Evolutionary conservation across 2,329 filamentous ascomycete genomes (phyloP).

Genomic region (Drechslera avenae): DNA sequence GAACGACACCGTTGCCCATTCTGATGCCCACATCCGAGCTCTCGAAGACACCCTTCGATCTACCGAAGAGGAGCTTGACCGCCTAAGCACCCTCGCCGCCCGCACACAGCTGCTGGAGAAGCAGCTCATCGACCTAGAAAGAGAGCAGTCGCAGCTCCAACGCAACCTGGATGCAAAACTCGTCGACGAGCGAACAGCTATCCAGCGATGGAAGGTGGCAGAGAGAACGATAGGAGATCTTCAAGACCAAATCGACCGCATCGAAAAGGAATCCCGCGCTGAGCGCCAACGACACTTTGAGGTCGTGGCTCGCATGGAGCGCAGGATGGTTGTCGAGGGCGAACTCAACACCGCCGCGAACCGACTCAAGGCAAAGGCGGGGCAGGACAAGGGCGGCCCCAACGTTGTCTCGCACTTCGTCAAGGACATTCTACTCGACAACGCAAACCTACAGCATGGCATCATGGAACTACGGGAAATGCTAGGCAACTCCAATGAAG

Average conservation of each 20-base stretch:
- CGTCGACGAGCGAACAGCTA: slow-evolving; percentile 76
- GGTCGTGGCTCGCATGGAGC: slow-evolving; percentile 80
- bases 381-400: slow-evolving; percentile 62
- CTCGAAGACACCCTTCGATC: slow-evolving; percentile 78
- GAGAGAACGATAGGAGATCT: slow-evolving; percentile 78
- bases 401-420: slow-evolving; percentile 94
- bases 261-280: slow-evolving; percentile 80
- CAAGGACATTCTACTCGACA: slow-evolving; percentile 92
- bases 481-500: slow-evolving; percentile 88
- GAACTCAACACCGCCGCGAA: slow-evolving; percentile 81
- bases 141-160: slow-evolving; percentile 77
- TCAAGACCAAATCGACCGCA: slow-evolving; percentile 84
- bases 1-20: slow-evolving; percentile 78
- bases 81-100: slow-evolving; percentile 73
- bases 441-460: slow-evolving; percentile 88
- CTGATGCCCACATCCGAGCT: slow-evolving; percentile 77
- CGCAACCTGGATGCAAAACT: slow-evolving; percentile 68
- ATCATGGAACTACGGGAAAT: slow-evolving; percentile 91
- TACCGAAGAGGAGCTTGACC: slow-evolving; percentile 76
- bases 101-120: slow-evolving; percentile 79
- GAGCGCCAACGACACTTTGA: slow-evolving; percentile 83
- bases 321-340: slow-evolving; percentile 78
- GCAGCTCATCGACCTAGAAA: slow-evolving; percentile 78
- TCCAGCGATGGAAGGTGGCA: slow-evolving; percentile 83
- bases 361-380: slow-evolving; percentile 73